A percentile compares a stretch with the other conserved stretches of the same genome.
Evolutionary conservation across 129 eudicot genomes (phyloP).

Genomic region (Chrysanthemum makinoi): DNA sequence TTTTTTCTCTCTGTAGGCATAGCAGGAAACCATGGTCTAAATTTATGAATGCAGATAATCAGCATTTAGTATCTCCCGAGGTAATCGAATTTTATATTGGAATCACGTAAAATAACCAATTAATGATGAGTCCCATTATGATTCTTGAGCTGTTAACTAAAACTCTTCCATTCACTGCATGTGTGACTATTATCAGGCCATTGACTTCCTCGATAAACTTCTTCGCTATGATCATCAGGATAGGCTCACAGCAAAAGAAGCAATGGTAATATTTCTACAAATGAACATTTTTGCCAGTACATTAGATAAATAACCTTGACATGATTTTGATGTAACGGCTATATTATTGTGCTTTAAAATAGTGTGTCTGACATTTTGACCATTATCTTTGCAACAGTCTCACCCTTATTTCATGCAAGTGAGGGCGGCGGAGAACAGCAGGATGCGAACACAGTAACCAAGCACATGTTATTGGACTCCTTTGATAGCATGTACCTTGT

Average conservation of each 20-base stretch:
- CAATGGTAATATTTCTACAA: constrained; percentile 55
- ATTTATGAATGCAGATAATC: constrained; percentile 87
- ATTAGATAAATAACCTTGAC: background rate
- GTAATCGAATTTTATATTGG: constrained; percentile 28
- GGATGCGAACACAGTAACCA: constrained; percentile 69
- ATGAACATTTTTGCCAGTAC: background rate
- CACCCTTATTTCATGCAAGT: constrained; percentile 95
- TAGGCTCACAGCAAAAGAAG: constrained; percentile 95
- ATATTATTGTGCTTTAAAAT: background rate
- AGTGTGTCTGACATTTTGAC: constrained; percentile 1
- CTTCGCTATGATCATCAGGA: constrained; percentile 98
- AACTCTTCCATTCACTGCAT: constrained; percentile 3
- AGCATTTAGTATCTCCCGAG: constrained; percentile 92
- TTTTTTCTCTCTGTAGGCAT: constrained; percentile 48
- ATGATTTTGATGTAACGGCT: background rate
- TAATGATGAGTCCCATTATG: background rate
- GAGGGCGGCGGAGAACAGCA: constrained; percentile 90
- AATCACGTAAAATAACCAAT: constrained; percentile 7
- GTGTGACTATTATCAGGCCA: constrained; percentile 46
- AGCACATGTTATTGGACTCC: constrained; percentile 9
- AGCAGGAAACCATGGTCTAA: constrained; percentile 99
- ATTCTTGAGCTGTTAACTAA: background rate
- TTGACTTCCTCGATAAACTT: constrained; percentile 94
- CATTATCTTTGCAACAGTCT: constrained; percentile 38
- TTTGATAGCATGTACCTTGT: constrained; percentile 8